Percentiles rank a stretch among this genome's conserved stretches.
These are phyloP conservation scores for Pseudevernia furfuracea DNA, from an alignment of 495 filamentous ascomycete genomes.

Conservation along the genomic window DNA sequence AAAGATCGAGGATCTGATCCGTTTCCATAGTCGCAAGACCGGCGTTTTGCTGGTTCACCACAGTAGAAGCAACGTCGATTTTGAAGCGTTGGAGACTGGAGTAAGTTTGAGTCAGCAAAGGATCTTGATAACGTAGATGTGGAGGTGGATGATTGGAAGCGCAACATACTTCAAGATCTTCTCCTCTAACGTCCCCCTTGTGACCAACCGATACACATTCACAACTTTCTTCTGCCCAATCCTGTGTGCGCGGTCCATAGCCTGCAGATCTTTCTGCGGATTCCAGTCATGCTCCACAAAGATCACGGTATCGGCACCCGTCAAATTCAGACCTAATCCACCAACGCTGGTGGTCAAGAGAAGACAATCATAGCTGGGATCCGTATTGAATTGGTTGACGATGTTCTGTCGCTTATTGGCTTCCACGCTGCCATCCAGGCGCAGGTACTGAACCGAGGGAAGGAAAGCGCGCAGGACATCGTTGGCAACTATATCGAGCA, in stretches of 20 bases:
- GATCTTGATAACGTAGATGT: too few species aligned
- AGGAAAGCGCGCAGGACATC: constrained; percentile 80
- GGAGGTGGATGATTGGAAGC: too few species aligned
- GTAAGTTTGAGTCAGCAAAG: neutral
- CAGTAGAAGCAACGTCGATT: constrained; percentile 94
- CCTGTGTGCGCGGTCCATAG: constrained; percentile 96
- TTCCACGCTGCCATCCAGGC: constrained; percentile 86
- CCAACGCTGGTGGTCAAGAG: constrained; percentile 91
- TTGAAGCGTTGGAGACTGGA: constrained; percentile 98
- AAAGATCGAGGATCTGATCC: constrained; percentile 93
- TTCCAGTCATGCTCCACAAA: constrained; percentile 99
- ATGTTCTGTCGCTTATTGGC: constrained; percentile 87
- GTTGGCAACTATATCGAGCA: constrained; percentile 96
- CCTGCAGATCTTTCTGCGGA: constrained; percentile 95
- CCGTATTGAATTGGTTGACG: constrained; percentile 96
- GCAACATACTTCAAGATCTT: constrained; percentile 81
- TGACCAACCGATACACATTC: constrained; percentile 97
- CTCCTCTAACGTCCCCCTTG: constrained; percentile 91
- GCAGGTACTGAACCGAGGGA: constrained; percentile 78
- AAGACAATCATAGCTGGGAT: constrained; percentile 88
- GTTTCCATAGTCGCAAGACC: constrained; percentile 95
- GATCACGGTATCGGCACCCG: constrained; percentile 95
- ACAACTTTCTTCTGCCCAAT: constrained; percentile 99
- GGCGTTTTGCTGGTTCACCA: constrained; percentile 98
- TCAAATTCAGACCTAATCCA: constrained; percentile 89